Base-by-base conservation (phyloP, 2,329 filamentous ascomycete species). In the Aureobasidium zeae region DNA sequence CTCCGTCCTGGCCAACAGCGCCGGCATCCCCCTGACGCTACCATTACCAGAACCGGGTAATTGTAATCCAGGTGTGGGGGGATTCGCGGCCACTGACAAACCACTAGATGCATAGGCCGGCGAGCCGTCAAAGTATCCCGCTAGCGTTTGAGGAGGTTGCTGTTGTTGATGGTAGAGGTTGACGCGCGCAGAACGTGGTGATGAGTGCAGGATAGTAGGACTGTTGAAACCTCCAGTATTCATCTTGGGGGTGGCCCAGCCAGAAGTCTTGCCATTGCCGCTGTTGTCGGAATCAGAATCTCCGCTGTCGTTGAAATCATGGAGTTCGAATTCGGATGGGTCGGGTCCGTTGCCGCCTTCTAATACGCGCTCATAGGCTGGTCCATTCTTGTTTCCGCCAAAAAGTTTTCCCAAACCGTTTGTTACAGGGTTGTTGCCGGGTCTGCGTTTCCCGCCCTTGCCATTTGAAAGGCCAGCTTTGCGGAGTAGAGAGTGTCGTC, bases 1-100 rank as follows among this genome's bases (percentile, higher is more conserved):
- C 58, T 95, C 89, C 0, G 85, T 93, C 52, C 89, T 71, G 2
- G 86, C 76, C 43, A 85, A 79, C 50, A 95, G 61, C 1, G 88
- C 24, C 24, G 24, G 7, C 7, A 25, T 12, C 7, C 24, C 24
- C 7, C 12, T 25, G 24, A 25, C 7, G 7, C 79, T 28, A 86
- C 64, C 44, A 76, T 74, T 51, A 76, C 73, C 8, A 17, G 17
- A 9, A 16, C 26, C 19, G 2, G 25, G 36, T 9, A 39, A 6
- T 22, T 38, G 35, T n/a, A 38, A 11, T 4, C 36, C 36, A n/a
- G 36, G 25, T 5, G 36, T 39, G 7, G 36, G 15, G 10, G 22
- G 6, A 25, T 6, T 25, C 6, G 22, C 22, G 11, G 26, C 36
- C 19, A 39, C 8, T 16, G 36, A 39, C 10, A 20, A 5, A 6